phyloP scores from a whole-genome alignment of 108 stramenopile genomes.

The Conticribra weissflogii region DNA sequence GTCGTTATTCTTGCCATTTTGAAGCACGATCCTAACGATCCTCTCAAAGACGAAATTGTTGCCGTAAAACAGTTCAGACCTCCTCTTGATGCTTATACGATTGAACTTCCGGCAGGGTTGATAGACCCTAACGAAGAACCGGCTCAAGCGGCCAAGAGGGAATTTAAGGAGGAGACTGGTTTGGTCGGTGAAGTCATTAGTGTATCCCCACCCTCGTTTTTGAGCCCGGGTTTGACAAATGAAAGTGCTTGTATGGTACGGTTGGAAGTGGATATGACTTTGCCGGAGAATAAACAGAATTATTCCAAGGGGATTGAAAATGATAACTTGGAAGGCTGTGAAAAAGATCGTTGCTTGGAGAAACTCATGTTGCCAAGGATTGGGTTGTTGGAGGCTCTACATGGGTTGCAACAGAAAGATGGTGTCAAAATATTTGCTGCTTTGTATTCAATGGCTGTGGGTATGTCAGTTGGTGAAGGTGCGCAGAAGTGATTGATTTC shows the following conservation, averaged over 20 bases:
- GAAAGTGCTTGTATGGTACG: constrained; percentile 63
- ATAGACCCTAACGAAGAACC: constrained; percentile 68
- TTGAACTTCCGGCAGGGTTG: constrained; percentile 85
- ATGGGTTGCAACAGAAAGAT: constrained; percentile 35
- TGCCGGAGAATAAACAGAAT: constrained; percentile 12
- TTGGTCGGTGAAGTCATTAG: constrained; percentile 54
- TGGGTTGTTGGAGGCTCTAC: constrained; percentile 32
- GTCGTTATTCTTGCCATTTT: constrained; percentile 72
- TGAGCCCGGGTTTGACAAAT: constrained; percentile 71
- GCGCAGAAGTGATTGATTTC: constrained; percentile 5
- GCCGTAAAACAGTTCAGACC: constrained; percentile 77
- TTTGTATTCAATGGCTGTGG: constrained; percentile 47
- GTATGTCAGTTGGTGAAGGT: constrained; percentile 37
- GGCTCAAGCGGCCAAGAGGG: constrained; percentile 55
- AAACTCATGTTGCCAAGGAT: constrained; percentile 38
- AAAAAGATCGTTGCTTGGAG: constrained; percentile 44
- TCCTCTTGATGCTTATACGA: constrained; percentile 55
- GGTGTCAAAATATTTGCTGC: constrained; percentile 46
- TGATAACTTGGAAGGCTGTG: constrained; percentile 33
- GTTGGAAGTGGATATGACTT: constrained; percentile 64
- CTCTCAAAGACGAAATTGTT: constrained; percentile 19
- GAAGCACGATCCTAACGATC: constrained; percentile 9
- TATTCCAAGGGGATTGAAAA: not conserved
- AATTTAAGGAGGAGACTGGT: constrained; percentile 77
- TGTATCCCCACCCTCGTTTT: constrained; percentile 47